phyloP scores from a whole-genome alignment of 2,329 filamentous ascomycete species.

The Penicillium corylophilum region DNA sequence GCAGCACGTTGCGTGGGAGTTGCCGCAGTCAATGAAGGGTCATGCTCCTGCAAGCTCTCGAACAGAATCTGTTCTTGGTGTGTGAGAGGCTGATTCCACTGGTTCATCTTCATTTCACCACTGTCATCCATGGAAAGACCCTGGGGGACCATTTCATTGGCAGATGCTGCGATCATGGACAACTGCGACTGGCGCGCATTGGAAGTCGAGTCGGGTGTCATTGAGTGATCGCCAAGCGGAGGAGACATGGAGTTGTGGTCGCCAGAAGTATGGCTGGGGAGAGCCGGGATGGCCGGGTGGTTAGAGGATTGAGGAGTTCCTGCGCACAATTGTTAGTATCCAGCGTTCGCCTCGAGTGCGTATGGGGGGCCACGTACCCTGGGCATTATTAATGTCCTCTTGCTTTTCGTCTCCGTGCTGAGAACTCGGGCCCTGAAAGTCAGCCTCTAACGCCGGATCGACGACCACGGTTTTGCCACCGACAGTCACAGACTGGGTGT shows the following conservation, averaged over 20 bases:
- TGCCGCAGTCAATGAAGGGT: constrained; percentile 37
- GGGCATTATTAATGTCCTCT: constrained; percentile 11
- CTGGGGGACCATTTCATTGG: constrained; percentile 47
- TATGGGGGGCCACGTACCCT: constrained; percentile 9
- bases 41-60: constrained; percentile 42
- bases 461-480: constrained; percentile 44
- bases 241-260: constrained; percentile 38
- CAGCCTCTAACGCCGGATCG: constrained; percentile 44
- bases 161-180: constrained; percentile 48
- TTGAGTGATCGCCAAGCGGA: constrained; percentile 31
- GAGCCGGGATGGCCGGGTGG: constrained; percentile 31
- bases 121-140: constrained; percentile 34
- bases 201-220: constrained; percentile 36
- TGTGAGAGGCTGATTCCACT: constrained; percentile 39
- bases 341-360: background rate
- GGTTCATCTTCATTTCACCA: constrained; percentile 30
- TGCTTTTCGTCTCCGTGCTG: constrained; percentile 27
- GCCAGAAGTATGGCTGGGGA: constrained; percentile 30
- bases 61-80: constrained; percentile 41
- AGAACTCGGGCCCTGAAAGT: constrained; percentile 36
- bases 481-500: constrained; percentile 41
- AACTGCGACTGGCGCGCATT: constrained; percentile 44
- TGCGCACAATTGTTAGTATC: constrained; percentile 19
- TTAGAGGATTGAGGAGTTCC: constrained; percentile 32
- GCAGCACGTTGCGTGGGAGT: constrained; percentile 37